These are phyloP conservation scores for Malbranchea cinnamomea DNA, from an alignment of 2,329 filamentous ascomycete genomes.

Conservation along the genomic window DNA sequence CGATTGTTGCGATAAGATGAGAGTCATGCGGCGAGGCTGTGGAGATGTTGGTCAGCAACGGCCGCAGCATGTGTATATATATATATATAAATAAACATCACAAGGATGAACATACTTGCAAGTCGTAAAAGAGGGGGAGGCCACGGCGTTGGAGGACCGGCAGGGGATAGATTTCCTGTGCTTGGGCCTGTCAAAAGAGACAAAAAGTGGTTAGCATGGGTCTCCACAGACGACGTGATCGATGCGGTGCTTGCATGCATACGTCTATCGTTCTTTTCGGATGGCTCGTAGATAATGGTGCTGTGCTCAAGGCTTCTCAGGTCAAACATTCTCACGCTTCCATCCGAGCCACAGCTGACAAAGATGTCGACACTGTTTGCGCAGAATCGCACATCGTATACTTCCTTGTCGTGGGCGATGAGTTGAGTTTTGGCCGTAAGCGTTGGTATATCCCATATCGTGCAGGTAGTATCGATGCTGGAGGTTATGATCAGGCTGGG, in stretches of 20 bases:
- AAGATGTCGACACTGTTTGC: conserved; percentile 98
- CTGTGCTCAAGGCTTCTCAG: conserved; percentile 90
- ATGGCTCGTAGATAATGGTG: conserved; percentile 97
- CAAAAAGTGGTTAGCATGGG: no score
- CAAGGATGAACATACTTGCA: conserved; percentile 20
- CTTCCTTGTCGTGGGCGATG: conserved; percentile 97
- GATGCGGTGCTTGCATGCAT: no score
- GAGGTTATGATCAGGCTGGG: conserved; percentile 97
- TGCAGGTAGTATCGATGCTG: conserved; percentile 97
- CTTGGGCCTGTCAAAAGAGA: conserved; percentile 26
- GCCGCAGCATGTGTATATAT: not conserved
- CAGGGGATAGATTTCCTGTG: conserved; percentile 46
- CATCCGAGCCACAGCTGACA: conserved; percentile 92
- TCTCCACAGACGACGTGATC: no score
- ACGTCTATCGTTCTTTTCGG: conserved; percentile 64
- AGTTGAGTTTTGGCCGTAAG: conserved; percentile 95
- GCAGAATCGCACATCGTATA: conserved; percentile 96
- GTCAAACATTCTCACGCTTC: conserved; percentile 98
- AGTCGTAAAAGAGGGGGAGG: conserved; percentile 40
- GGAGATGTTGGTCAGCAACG: conserved; percentile 7
- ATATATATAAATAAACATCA: not conserved
- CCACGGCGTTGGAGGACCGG: conserved; percentile 35
- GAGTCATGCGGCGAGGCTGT: conserved; percentile 83
- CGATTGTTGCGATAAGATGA: conserved; percentile 92
- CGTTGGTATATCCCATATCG: conserved; percentile 98